A percentile compares a stretch with the other conserved stretches of the same genome.
These are phyloP conservation scores for Botryobasidium botryosum DNA, from an alignment of 768 basidiomycete genomes.

Conservation along the genomic window DNA sequence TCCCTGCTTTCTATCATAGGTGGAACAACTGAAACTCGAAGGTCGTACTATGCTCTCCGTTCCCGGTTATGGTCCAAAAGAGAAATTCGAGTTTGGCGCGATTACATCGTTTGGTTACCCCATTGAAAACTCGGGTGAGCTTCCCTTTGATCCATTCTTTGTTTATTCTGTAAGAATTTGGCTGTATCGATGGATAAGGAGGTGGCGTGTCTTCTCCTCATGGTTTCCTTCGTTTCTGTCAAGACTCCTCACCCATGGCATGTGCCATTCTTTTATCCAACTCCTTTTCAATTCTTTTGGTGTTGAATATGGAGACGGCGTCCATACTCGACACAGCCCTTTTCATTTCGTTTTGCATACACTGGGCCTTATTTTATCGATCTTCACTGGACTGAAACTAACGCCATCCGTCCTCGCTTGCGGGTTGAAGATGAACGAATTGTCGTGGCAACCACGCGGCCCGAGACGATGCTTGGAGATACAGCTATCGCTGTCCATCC, in stretches of 20 bases:
- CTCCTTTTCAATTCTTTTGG: too few species aligned
- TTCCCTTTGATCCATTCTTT: neutral
- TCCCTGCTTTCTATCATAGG: conserved; percentile 26
- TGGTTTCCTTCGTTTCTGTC: too few species aligned
- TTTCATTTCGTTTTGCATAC: too few species aligned
- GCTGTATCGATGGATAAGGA: too few species aligned
- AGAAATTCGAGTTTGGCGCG: conserved; percentile 92
- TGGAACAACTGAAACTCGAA: conserved; percentile 78
- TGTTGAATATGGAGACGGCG: too few species aligned
- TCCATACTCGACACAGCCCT: too few species aligned
- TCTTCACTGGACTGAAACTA: too few species aligned
- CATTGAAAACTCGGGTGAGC: conserved; percentile 65
- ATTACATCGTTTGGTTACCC: conserved; percentile 93
- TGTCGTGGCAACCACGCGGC: conserved; percentile 90
- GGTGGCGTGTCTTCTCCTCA: too few species aligned
- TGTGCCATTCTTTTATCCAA: too few species aligned
- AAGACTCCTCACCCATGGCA: too few species aligned
- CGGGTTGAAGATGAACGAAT: conserved; percentile 57
- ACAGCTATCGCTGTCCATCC: conserved; percentile 95
- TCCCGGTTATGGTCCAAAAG: conserved; percentile 89
- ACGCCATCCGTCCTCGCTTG: neutral
- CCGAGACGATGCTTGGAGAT: conserved; percentile 97
- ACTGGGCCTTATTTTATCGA: too few species aligned
- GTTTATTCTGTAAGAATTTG: neutral
- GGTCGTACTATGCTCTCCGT: conserved; percentile 78